phyloP scores from a whole-genome alignment of 2,329 filamentous ascomycete species.

The Knoxdaviesia proteae region DNA sequence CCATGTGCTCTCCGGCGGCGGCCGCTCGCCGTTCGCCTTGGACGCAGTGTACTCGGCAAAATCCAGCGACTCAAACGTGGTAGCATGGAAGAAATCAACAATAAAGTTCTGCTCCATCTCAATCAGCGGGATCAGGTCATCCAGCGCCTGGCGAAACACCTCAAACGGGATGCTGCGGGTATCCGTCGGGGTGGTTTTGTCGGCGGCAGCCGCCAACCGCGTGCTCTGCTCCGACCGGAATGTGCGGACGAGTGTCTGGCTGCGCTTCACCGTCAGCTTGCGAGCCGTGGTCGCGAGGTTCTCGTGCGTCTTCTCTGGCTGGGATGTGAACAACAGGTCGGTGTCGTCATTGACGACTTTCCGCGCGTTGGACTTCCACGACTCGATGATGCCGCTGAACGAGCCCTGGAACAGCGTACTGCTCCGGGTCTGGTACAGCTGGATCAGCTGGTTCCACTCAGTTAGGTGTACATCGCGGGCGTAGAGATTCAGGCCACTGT shows the following conservation, averaged over 20 bases:
- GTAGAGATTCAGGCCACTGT: slow-evolving; percentile 73
- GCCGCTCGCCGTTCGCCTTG: slow-evolving; percentile 24
- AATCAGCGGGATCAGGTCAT: slow-evolving; percentile 65
- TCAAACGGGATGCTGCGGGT: slow-evolving; percentile 57
- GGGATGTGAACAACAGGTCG: slow-evolving; percentile 72
- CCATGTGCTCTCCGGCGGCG: slow-evolving; percentile 5
- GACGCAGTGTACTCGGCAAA: slow-evolving; percentile 62
- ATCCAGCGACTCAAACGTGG: slow-evolving; percentile 61
- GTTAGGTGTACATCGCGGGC: slow-evolving; percentile 62
- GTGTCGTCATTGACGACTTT: slow-evolving; percentile 59
- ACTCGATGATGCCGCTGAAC: slow-evolving; percentile 54
- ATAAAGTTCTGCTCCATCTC: slow-evolving; percentile 94
- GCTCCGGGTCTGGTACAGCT: slow-evolving; percentile 60
- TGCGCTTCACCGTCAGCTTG: slow-evolving; percentile 84
- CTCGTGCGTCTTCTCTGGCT: slow-evolving; percentile 69
- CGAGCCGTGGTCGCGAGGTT: slow-evolving; percentile 55
- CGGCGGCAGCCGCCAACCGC: slow-evolving; percentile 18
- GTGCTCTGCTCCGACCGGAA: slow-evolving; percentile 43
- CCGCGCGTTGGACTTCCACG: slow-evolving; percentile 62
- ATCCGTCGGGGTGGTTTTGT: slow-evolving; percentile 36
- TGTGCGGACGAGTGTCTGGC: slow-evolving; percentile 62
- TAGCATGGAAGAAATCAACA: slow-evolving; percentile 89
- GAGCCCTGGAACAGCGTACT: slow-evolving; percentile 62
- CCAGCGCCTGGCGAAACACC: slow-evolving; percentile 58
- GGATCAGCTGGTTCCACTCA: slow-evolving; percentile 64